Evolutionary conservation across 257 asterid genomes (phyloP), one percentile per base, ranked within the genome.

Genomic region (Salvia rosmarinus): DNA sequence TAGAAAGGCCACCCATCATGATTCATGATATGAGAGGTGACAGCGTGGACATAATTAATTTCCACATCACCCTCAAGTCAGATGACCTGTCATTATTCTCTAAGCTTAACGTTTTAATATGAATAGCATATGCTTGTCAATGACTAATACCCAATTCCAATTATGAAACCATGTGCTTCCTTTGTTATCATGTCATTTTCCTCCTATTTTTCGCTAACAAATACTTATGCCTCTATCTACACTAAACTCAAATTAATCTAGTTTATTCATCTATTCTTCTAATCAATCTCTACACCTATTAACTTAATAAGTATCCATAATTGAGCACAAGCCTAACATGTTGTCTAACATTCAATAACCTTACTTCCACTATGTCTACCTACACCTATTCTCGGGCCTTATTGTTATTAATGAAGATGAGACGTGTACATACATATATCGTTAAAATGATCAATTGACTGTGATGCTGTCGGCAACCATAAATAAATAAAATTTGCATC

Each of bases 31-130:
- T 6, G 23, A 12, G 67, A 63, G n/a, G n/a, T n/a, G n/a, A n/a
- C 44, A 25, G 30, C 55, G 61, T 69, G 78, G 80, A 65, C 78
- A 66, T 2, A 59, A 51, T 44, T 59, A 14, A 74, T 70, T 69
- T 54, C 46, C 70, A 71, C 25, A 55, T 77, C 85, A 44, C 72
- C 74, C 42, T 80, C 81, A 66, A 49, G 40, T 40, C 14, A 70
- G 70, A 25, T 80, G 73, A 3, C 12, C 74, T 68, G 77, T 76
- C 79, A 52, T 32, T 68, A 47, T 64, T 71, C 74, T 23, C 49
- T n/a, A 55, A 39, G 14, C 64, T 32, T 8, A 28, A 39, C 16
- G 47, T 10, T 42, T 60, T 52, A 52, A 68, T 54, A 60, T 35
- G 9, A 46, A 37, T 67, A 11, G 70, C 58, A 63, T 23, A 73